Percentiles rank a stretch among this genome's conserved stretches.
phyloP scores from a whole-genome alignment of 306 rosid genomes.

The Abrus precatorius region DNA sequence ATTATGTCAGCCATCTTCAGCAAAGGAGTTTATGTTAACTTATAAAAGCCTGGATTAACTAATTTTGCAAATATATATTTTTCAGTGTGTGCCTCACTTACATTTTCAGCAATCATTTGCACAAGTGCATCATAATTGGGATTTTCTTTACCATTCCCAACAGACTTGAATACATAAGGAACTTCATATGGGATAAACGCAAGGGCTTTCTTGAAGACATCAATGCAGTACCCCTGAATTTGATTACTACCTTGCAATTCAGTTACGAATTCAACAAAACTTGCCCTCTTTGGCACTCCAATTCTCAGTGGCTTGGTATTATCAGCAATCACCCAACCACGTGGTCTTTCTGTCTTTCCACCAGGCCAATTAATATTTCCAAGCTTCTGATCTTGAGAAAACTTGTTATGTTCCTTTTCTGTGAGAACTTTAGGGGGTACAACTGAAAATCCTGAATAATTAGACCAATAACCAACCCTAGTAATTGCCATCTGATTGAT shows the following conservation, averaged over 20 bases:
- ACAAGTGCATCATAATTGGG: slow-evolving; percentile 80
- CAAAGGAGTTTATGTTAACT: slow-evolving; percentile 19
- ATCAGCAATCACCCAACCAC: slow-evolving; percentile 92
- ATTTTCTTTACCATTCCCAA: slow-evolving; percentile 80
- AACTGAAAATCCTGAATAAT: slow-evolving; percentile 74
- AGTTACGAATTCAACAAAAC: slow-evolving; percentile 89
- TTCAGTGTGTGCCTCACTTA: slow-evolving; percentile 53
- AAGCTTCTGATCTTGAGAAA: slow-evolving; percentile 69
- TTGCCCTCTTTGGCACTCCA: slow-evolving; percentile 88
- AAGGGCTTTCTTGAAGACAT: slow-evolving; percentile 73
- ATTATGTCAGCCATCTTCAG: slow-evolving; percentile 34
- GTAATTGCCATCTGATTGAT: slow-evolving; percentile 59
- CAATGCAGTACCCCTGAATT: slow-evolving; percentile 80
- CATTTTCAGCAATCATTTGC: slow-evolving; percentile 67
- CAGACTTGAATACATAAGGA: slow-evolving; percentile 74
- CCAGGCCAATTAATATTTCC: slow-evolving; percentile 87
- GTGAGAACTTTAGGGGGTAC: slow-evolving; percentile 64
- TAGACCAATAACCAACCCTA: slow-evolving; percentile 84
- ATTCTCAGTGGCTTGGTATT: slow-evolving; percentile 78
- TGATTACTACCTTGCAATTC: slow-evolving; percentile 53
- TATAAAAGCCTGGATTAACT: slow-evolving; percentile 32
- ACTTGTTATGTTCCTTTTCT: slow-evolving; percentile 39
- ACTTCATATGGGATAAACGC: slow-evolving; percentile 78
- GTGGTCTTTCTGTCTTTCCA: slow-evolving; percentile 76
- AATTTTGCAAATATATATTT: slow-evolving; percentile 32